These are phyloP conservation scores for Carex littledalei DNA, from an alignment of 176 grass and related monocot species.

Conservation along the genomic window DNA sequence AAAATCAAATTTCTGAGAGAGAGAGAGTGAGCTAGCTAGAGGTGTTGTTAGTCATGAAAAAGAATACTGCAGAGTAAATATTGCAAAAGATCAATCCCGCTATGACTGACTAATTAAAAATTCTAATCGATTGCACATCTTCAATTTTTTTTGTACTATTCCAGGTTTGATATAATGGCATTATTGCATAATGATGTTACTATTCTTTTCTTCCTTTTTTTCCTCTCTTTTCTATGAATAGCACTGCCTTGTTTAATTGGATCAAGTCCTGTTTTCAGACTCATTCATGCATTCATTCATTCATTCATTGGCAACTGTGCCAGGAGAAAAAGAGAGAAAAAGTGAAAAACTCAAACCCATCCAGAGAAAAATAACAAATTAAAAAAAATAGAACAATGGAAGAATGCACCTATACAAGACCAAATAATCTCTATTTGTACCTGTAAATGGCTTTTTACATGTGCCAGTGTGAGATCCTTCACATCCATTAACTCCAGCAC, in stretches of 20 bases:
- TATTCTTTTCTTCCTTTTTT: slow-evolving; percentile 24
- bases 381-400: background rate
- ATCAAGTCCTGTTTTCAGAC: slow-evolving; percentile 16
- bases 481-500: slow-evolving; percentile 99
- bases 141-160: background rate
- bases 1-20: slow-evolving; percentile 36
- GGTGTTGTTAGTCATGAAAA: no score
- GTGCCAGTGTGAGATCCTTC: slow-evolving; percentile 99
- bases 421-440: slow-evolving; percentile 32
- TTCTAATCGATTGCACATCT: background rate
- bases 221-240: slow-evolving; percentile 36
- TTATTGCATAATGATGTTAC: slow-evolving; percentile 18
- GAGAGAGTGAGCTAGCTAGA: slow-evolving; percentile 30
- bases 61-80: no score
- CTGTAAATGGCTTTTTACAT: slow-evolving; percentile 99
- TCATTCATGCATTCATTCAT: slow-evolving; percentile 39
- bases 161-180: background rate
- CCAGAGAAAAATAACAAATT: slow-evolving; percentile 7
- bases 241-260: slow-evolving; percentile 47
- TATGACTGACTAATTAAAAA: background rate
- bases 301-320: slow-evolving; percentile 49
- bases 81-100: slow-evolving; percentile 28
- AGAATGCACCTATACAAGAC: slow-evolving; percentile 7
- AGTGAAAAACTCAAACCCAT: background rate
- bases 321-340: slow-evolving; percentile 30